Base-by-base conservation (phyloP, 1,139 yeast genomes). In the Yamadazyma atlantica region DNA sequence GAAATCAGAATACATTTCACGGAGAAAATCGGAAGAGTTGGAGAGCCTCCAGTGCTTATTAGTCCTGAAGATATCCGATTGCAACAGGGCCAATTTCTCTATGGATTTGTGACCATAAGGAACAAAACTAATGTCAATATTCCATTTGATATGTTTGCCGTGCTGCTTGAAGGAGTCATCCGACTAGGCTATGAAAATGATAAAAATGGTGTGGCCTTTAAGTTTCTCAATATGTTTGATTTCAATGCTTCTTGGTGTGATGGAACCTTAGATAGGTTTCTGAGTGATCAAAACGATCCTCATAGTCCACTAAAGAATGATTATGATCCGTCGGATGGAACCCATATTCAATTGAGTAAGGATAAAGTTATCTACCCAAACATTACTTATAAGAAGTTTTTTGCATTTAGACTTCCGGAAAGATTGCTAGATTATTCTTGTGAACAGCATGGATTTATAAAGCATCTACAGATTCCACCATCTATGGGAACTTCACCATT, bases 161-260 rank as follows among this genome's bases (percentile, higher is more conserved):
- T 62, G 10, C 57, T 58, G 14, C 50, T 65, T 23, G 69, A 65
- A 48, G 71, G 70, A 3, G 22, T 29, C 6, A 18, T 33, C 5
- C 16, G 18, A 3, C 43, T 54, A 28, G 48, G 55, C 4, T 11
- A 32, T 12, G 44, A 43, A 11, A 44, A 39, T 14, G 51, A 57
- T n/a, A 25, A 28, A 2, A 33, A 38, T n/a, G 31, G 36, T 3
- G 33, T 36, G 19, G 3, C 31, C 4, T 27, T 28, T n/a, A 43
- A 36, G 35, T 65, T 67, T 40, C 50, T 66, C 16, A 63, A 58
- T 35, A 66, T 67, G 73, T 66, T 67, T 44, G 73, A 67, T 46
- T 66, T 66, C 48, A 60, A 59, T 40, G 74, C 73, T 4, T 63
- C 67, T 27, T 68, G 72, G 71, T 65, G 62, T 39, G 73, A 66